Evolutionary conservation across 164 flowering plant species (phyloP), one percentile per base, ranked within the genome.

Genomic region (Buxus sempervirens): DNA sequence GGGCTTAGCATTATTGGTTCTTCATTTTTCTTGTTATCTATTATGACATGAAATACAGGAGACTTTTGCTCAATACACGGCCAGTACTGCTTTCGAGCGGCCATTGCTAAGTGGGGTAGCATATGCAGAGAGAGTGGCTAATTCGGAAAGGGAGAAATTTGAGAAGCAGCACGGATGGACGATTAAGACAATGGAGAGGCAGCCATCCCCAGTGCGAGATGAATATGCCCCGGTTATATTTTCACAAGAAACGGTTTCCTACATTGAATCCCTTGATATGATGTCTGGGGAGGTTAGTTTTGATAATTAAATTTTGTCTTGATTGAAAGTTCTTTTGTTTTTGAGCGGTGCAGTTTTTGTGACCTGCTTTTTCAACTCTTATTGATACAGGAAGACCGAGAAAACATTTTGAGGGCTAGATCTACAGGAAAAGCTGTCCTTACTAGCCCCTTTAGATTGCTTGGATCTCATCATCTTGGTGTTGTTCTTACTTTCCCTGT

Each of bases 401-500:
- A 88, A 72, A 94, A 94, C 75, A 94, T 94, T 59, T 76, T 90
- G 76, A 83, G 90, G 80, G 97, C 98, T 48, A 80, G 97, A 70
- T 90, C 91, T 20, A 85, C 96, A 41, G 97, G 98, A 42, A 94
- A 91, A 70, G 98, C 96, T 60, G 98, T 94, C 65, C 81, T 94
- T 48, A 90, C 98, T 9, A 81, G 83, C 70, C 98, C 98, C 18
- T 94, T 94, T 69, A 82, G 85, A 80, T 67, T 94, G 73, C 79
- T 94, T 41, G 83, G 82, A 42, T 94, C 98, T 74, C 89, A 93
- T 78, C 93, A 91, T 81, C 88, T 94, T 26, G 98, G 98, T 45
- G 98, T 94, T 45, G 97, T 94, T 53, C 80, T 94, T 84, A 94
- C 98, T n/a, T 86, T 94, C 62, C 93, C 98, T 22, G 98, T 94